These are phyloP conservation scores for Teunomyces stri DNA, from an alignment of 805 yeast genomes.

Conservation along the genomic window DNA sequence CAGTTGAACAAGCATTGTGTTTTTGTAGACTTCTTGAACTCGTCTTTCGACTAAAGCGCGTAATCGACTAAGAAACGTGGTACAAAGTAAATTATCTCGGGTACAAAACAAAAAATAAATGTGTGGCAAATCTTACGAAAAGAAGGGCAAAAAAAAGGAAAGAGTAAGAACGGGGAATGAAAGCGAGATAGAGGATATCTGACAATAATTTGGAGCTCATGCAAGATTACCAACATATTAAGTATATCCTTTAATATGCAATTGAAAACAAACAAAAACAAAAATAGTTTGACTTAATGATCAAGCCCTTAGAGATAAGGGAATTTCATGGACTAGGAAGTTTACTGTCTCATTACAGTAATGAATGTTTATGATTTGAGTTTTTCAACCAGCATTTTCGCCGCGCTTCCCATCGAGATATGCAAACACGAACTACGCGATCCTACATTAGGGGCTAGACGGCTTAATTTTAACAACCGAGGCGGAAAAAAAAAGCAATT, in stretches of 20 bases:
- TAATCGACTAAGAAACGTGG: neutral
- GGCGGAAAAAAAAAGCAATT: slow-evolving; percentile 3
- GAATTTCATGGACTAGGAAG: too few species aligned
- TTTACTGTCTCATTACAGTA: neutral
- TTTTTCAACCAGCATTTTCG: neutral
- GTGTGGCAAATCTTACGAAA: neutral
- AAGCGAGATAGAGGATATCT: neutral
- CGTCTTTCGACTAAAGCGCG: too few species aligned
- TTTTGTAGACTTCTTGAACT: too few species aligned
- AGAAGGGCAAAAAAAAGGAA: neutral
- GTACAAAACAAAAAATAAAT: neutral
- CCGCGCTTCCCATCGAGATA: neutral
- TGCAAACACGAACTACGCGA: neutral
- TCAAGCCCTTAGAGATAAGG: too few species aligned
- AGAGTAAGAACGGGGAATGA: neutral
- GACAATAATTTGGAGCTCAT: neutral
- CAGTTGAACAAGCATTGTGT: too few species aligned
- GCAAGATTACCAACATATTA: neutral
- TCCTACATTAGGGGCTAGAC: slow-evolving; percentile 2
- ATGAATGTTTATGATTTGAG: neutral
- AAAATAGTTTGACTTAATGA: too few species aligned
- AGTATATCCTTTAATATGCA: neutral
- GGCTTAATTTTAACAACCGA: slow-evolving; percentile 4
- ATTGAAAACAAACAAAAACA: too few species aligned
- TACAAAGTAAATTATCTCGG: neutral